A percentile compares a stretch with the other conserved stretches of the same genome.
phyloP scores from a whole-genome alignment of 169 alveolate species.

The Plasmodium fragile region DNA sequence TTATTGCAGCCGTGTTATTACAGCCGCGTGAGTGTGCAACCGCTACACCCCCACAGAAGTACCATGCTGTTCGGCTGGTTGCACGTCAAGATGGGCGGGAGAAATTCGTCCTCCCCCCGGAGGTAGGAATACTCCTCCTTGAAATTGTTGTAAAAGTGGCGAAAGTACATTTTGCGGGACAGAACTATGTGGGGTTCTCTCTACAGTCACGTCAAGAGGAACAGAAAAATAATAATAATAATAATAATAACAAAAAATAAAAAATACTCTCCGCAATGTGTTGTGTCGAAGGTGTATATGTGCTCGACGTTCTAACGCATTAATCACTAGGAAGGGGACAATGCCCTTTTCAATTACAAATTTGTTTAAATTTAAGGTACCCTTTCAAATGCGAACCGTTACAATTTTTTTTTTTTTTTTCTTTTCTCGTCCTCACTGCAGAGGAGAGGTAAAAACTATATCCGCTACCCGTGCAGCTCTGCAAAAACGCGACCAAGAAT shows the following conservation, averaged over 20 bases:
- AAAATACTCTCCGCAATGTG: neutral
- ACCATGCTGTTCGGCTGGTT: constrained; percentile 45
- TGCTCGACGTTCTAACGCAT: neutral
- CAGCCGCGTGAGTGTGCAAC: too few relatives aligned
- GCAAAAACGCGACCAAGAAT: neutral
- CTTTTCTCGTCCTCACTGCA: neutral
- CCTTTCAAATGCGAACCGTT: neutral
- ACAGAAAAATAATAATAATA: too few relatives aligned
- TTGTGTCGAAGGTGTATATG: neutral
- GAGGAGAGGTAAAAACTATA: neutral
- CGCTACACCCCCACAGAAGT: neutral
- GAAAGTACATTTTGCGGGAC: constrained; percentile 21
- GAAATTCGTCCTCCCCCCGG: constrained; percentile 19
- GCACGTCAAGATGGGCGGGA: constrained; percentile 39
- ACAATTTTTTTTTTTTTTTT: neutral
- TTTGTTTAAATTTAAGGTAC: neutral
- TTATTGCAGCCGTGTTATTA: neutral
- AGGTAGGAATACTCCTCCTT: constrained; percentile 63
- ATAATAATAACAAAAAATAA: neutral
- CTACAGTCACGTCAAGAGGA: neutral
- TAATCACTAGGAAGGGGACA: neutral
- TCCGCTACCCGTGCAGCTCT: neutral
- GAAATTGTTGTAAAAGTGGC: constrained; percentile 44
- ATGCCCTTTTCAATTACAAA: neutral
- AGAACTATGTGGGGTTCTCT: neutral